Evolutionary conservation across 2,329 filamentous ascomycete genomes (phyloP).

Genomic region (Aspergillus aculeatinus): DNA sequence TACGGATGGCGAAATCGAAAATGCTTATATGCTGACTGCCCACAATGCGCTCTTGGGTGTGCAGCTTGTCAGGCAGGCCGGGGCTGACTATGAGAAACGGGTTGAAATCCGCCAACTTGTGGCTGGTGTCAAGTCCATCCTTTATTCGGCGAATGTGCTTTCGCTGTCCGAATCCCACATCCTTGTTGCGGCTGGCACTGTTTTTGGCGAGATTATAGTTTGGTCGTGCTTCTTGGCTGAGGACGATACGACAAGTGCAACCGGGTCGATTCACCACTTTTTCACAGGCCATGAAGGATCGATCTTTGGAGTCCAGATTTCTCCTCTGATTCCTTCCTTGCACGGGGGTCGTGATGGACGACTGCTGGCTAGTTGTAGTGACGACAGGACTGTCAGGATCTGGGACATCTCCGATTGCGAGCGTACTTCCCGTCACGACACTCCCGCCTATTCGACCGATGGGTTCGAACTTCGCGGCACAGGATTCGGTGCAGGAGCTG

Average conservation of each 20-base stretch:
- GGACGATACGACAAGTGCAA: slow-evolving; percentile 17
- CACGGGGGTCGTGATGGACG: slow-evolving; percentile 47
- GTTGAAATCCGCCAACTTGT: slow-evolving; percentile 43
- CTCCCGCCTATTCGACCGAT: slow-evolving; percentile 38
- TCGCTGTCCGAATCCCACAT: slow-evolving; percentile 61
- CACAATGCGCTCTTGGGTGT: slow-evolving; percentile 76
- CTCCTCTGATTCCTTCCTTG: slow-evolving; percentile 49
- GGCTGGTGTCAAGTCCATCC: slow-evolving; percentile 67
- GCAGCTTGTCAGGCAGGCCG: slow-evolving; percentile 20
- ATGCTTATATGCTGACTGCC: slow-evolving; percentile 70
- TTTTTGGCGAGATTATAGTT: slow-evolving; percentile 89
- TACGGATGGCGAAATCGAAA: slow-evolving; percentile 24
- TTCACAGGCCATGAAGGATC: slow-evolving; percentile 82
- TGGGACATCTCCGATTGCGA: slow-evolving; percentile 73
- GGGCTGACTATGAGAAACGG: slow-evolving; percentile 21
- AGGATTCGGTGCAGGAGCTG: slow-evolving; percentile 56
- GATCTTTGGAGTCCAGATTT: slow-evolving; percentile 85
- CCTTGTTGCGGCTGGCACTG: slow-evolving; percentile 82
- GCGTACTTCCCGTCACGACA: slow-evolving; percentile 29
- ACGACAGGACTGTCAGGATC: slow-evolving; percentile 83
- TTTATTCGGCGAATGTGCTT: slow-evolving; percentile 78
- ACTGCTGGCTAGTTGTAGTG: slow-evolving; percentile 87
- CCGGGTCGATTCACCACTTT: slow-evolving; percentile 52
- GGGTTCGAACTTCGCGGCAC: slow-evolving; percentile 53
- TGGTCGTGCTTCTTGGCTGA: slow-evolving; percentile 66